Evolutionary conservation across 140 eudicot genomes (phyloP).

Genomic region (Erigeron philadelphicus): DNA sequence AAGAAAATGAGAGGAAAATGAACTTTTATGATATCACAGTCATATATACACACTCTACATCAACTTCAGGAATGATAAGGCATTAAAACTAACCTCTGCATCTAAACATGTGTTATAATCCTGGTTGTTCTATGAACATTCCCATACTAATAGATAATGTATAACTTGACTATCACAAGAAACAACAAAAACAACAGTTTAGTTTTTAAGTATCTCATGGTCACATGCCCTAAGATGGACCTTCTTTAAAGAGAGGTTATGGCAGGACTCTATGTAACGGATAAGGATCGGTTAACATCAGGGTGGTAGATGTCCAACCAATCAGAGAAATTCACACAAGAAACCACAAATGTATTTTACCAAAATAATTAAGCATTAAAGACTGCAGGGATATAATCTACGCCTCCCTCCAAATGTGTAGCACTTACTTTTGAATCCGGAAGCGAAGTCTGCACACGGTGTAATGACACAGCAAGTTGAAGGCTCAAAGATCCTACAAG

Average conservation of each 20-base stretch:
- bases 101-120: not conserved
- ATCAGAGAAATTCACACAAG: constrained; percentile 43
- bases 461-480: constrained; percentile 24
- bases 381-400: constrained; percentile 29
- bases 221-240: constrained; percentile 27
- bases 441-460: constrained; percentile 34
- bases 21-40: not conserved
- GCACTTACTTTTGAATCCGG: constrained; percentile 60
- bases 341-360: constrained; percentile 35
- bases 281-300: constrained; percentile 23
- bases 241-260: constrained; percentile 16
- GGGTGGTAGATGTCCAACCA: constrained; percentile 29
- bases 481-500: constrained; percentile 14
- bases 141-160: constrained; percentile 3
- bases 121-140: constrained; percentile 13
- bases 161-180: constrained; percentile 14
- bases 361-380: constrained; percentile 35
- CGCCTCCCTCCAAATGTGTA: constrained; percentile 34
- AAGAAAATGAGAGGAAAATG: not conserved
- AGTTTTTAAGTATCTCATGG: constrained; percentile 26
- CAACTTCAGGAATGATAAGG: not conserved
- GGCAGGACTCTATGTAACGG: constrained; percentile 23
- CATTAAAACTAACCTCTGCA: constrained; percentile 5
- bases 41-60: constrained; percentile 6
- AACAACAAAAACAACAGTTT: constrained; percentile 11